These are phyloP conservation scores for Morella rubra DNA, from an alignment of 306 rosid genomes.

Conservation along the genomic window DNA sequence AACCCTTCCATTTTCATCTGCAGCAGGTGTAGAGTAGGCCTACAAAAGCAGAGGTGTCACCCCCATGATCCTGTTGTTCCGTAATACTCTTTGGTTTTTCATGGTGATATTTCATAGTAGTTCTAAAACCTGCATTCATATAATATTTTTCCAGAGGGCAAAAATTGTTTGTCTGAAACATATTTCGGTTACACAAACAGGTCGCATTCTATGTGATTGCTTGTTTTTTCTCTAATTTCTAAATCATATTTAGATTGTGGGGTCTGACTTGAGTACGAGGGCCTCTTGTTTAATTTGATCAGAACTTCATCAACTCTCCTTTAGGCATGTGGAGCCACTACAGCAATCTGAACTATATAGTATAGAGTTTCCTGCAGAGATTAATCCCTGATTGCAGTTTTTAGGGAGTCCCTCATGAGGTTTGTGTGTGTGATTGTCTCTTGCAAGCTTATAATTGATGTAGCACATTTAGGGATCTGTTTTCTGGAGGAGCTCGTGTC, in stretches of 20 bases:
- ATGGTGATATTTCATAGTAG: neutral
- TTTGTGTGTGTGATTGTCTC: neutral
- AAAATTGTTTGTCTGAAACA: neutral
- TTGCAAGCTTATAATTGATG: neutral
- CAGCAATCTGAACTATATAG: neutral
- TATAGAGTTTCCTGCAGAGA: neutral
- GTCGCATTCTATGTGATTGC: neutral
- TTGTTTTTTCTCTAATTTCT: neutral
- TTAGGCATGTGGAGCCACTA: neutral
- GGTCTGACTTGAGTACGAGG: neutral
- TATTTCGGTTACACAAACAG: neutral
- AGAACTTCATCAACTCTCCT: neutral
- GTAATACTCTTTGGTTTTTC: neutral
- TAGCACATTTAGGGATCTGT: neutral
- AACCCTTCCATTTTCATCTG: neutral
- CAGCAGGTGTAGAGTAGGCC: neutral
- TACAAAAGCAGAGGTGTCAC: neutral
- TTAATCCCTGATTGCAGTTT: neutral
- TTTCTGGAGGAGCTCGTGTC: neutral
- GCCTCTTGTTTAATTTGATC: neutral
- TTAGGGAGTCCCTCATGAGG: neutral
- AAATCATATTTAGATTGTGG: neutral
- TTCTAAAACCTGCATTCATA: neutral
- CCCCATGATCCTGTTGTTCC: neutral
- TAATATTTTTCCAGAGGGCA: neutral